A percentile compares a stretch with the other conserved stretches of the same genome.
Conservation (phyloP, 305 asterid genomes). For the Fraxinus albicans region DNA sequence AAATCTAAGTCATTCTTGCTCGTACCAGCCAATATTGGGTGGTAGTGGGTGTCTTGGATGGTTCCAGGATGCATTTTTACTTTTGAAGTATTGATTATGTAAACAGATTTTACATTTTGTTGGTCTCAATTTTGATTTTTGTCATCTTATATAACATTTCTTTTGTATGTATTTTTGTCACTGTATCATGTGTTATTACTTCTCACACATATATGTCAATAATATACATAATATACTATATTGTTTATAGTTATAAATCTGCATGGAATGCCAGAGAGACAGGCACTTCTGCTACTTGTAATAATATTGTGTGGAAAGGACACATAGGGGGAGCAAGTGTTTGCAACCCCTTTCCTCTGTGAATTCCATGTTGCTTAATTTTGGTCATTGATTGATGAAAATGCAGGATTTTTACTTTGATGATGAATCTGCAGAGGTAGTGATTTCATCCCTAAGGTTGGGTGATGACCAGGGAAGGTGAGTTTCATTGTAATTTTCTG, state of each 20-base stretch:
- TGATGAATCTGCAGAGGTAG: conserved; percentile 96
- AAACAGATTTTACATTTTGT: background rate
- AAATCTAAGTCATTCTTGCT: background rate
- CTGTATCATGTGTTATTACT: background rate
- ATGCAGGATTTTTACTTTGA: conserved; percentile 94
- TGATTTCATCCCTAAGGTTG: conserved; percentile 90
- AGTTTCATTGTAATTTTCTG: conserved; percentile 25
- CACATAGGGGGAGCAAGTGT: background rate
- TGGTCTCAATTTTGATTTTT: background rate
- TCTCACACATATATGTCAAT: too few species aligned
- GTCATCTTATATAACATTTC: background rate
- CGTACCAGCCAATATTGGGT: background rate
- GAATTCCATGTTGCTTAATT: conserved; percentile 15
- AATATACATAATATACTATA: background rate
- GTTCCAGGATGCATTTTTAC: background rate
- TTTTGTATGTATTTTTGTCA: background rate
- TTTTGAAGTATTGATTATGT: background rate
- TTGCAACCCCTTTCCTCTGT: conserved; percentile 6
- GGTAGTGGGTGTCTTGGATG: background rate
- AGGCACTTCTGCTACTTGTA: background rate
- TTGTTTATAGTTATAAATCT: background rate
- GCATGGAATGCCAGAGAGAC: background rate
- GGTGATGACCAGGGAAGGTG: conserved; percentile 98
- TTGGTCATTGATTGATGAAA: conserved; percentile 29
- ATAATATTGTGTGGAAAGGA: background rate